phyloP scores from a whole-genome alignment of 345 rosid genomes.

The Gossypium herbaceum region DNA sequence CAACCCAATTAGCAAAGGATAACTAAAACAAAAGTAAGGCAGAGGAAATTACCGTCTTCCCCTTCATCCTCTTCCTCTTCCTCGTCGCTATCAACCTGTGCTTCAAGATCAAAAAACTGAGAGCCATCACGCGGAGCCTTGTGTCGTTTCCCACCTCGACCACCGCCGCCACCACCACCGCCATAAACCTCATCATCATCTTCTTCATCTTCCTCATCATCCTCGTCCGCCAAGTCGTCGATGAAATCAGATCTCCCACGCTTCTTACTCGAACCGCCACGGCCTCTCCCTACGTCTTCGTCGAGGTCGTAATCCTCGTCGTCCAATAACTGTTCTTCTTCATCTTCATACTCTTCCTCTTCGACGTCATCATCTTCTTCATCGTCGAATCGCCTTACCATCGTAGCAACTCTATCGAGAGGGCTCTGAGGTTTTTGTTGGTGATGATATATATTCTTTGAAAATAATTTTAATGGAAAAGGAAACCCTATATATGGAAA shows the following conservation, averaged over 20 bases:
- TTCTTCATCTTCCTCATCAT: constrained; percentile 67
- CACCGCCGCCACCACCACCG: constrained; percentile 30
- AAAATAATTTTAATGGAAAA: background rate
- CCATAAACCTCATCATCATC: constrained; percentile 45
- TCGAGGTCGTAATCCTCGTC: constrained; percentile 13
- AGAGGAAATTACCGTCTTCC: constrained; percentile 56
- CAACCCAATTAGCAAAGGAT: background rate
- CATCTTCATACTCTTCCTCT: constrained; percentile 54
- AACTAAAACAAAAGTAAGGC: background rate
- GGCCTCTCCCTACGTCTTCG: constrained; percentile 22
- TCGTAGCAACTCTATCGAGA: constrained; percentile 33
- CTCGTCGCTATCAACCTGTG: constrained; percentile 73
- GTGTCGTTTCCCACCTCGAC: constrained; percentile 26
- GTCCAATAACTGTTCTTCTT: constrained; percentile 33
- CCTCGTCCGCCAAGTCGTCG: constrained; percentile 85
- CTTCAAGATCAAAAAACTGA: constrained; percentile 58
- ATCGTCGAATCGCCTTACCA: constrained; percentile 48
- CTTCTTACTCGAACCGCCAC: constrained; percentile 40
- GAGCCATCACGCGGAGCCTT: constrained; percentile 34
- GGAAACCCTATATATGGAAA: background rate
- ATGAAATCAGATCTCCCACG: constrained; percentile 70
- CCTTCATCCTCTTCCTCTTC: constrained; percentile 88
- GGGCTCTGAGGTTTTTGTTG: background rate
- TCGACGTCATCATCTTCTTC: constrained; percentile 34
- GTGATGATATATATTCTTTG: background rate